Evolutionary conservation across 1,284 basidiomycete species (phyloP).

Genomic region (Pterula multifida): DNA sequence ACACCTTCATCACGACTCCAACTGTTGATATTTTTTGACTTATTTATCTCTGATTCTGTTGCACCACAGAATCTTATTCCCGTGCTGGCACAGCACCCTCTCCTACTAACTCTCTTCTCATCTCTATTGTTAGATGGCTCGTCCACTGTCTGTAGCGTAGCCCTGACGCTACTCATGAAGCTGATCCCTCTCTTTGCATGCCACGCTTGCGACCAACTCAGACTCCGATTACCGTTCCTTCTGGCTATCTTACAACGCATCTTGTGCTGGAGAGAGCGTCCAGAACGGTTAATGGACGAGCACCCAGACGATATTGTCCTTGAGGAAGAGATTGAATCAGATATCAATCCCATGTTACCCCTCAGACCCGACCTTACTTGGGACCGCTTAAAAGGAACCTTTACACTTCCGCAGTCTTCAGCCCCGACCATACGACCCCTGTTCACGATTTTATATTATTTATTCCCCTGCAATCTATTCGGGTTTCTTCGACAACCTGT

Average conservation of each 20-base stretch:
- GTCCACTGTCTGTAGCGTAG: constrained; percentile 52
- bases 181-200: constrained; percentile 64
- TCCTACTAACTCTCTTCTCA: constrained; percentile 46
- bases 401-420: constrained; percentile 33
- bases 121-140: constrained; percentile 64
- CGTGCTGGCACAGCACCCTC: constrained; percentile 46
- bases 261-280: constrained; percentile 56
- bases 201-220: constrained; percentile 41
- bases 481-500: constrained; percentile 61
- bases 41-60: constrained; percentile 25
- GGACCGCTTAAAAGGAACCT: constrained; percentile 49
- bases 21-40: constrained; percentile 49
- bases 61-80: constrained; percentile 44
- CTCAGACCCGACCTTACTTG: constrained; percentile 47
- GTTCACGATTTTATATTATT: constrained; percentile 76
- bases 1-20: constrained; percentile 53
- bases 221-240: constrained; percentile 44
- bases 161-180: constrained; percentile 51
- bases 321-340: constrained; percentile 21
- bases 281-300: constrained; percentile 16
- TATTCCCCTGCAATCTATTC: constrained; percentile 78
- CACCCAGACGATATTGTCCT: constrained; percentile 19
- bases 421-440: constrained; percentile 47
- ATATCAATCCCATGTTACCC: constrained; percentile 19
- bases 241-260: constrained; percentile 55